Evolutionary conservation across 108 stramenopile genomes (phyloP).

Genomic region (Nitzschia sp.): DNA sequence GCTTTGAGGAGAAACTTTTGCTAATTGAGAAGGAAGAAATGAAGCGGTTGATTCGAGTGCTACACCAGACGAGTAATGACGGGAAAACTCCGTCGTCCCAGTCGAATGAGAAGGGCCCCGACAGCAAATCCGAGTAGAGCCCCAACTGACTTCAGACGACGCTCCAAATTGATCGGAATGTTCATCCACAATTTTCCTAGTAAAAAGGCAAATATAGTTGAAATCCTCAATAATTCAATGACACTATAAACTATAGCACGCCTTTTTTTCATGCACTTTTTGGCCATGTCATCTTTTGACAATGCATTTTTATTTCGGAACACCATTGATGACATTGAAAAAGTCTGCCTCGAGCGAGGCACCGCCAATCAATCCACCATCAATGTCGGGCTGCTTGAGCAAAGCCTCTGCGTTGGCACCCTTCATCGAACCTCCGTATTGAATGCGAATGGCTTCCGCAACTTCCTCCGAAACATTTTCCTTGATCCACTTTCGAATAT

Average conservation of each 20-base stretch:
- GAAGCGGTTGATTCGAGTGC: slow-evolving; percentile 60
- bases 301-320: slow-evolving; percentile 71
- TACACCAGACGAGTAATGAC: slow-evolving; percentile 56
- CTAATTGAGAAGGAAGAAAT: slow-evolving; percentile 68
- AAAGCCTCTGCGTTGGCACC: slow-evolving; percentile 88
- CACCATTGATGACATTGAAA: slow-evolving; percentile 91
- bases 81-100: slow-evolving; percentile 2
- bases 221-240: too few relatives aligned
- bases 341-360: slow-evolving; percentile 95
- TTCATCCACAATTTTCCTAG: too few relatives aligned
- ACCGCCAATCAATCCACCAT: slow-evolving; percentile 96
- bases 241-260: too few relatives aligned
- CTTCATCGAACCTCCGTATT: slow-evolving; percentile 98
- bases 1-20: slow-evolving; percentile 68
- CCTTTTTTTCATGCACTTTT: too few relatives aligned
- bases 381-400: slow-evolving; percentile 88
- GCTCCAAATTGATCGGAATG: too few relatives aligned
- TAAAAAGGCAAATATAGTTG: too few relatives aligned
- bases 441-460: slow-evolving; percentile 87
- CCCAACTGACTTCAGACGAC: too few relatives aligned
- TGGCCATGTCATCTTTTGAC: too few relatives aligned
- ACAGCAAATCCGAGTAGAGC: too few relatives aligned
- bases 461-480: slow-evolving; percentile 87
- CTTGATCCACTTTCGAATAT: slow-evolving; percentile 91
- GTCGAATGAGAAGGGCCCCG: background rate